phyloP scores from a whole-genome alignment of 768 basidiomycete genomes.

The Rhizopogon vinicolor region DNA sequence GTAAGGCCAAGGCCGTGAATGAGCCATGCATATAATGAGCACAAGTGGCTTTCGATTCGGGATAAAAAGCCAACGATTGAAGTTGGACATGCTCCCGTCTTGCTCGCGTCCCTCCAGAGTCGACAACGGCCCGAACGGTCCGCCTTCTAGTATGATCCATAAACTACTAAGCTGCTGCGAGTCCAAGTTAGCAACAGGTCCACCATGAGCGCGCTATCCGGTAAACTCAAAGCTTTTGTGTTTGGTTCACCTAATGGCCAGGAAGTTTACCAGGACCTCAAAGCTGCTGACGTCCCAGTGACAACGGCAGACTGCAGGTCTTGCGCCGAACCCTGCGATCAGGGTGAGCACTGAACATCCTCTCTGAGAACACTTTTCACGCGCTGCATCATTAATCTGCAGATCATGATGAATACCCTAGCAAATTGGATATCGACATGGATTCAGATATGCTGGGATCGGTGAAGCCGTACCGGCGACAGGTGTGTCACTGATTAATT shows the following conservation, averaged over 20 bases:
- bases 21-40: neutral
- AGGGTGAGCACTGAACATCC: slow-evolving; percentile 37
- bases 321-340: slow-evolving; percentile 76
- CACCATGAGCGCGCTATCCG: slow-evolving; percentile 17
- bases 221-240: slow-evolving; percentile 21
- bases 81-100: too few relatives aligned
- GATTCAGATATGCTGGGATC: slow-evolving; percentile 81
- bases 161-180: too few relatives aligned
- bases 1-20: neutral
- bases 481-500: slow-evolving; percentile 39
- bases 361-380: slow-evolving; percentile 15
- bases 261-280: slow-evolving; percentile 45
- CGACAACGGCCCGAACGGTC: too few relatives aligned
- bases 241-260: slow-evolving; percentile 25
- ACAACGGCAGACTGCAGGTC: slow-evolving; percentile 63
- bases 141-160: too few relatives aligned
- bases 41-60: too few relatives aligned
- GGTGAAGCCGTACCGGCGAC: slow-evolving; percentile 78
- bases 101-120: too few relatives aligned
- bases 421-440: slow-evolving; percentile 72
- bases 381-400: slow-evolving; percentile 10
- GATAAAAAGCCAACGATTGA: too few relatives aligned
- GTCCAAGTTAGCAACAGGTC: neutral
- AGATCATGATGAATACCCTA: slow-evolving; percentile 76
- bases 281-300: slow-evolving; percentile 57